A percentile compares a stretch with the other conserved stretches of the same genome.
Conservation (phyloP, 2,329 filamentous ascomycete species). For the Colletotrichum tofieldiae region DNA sequence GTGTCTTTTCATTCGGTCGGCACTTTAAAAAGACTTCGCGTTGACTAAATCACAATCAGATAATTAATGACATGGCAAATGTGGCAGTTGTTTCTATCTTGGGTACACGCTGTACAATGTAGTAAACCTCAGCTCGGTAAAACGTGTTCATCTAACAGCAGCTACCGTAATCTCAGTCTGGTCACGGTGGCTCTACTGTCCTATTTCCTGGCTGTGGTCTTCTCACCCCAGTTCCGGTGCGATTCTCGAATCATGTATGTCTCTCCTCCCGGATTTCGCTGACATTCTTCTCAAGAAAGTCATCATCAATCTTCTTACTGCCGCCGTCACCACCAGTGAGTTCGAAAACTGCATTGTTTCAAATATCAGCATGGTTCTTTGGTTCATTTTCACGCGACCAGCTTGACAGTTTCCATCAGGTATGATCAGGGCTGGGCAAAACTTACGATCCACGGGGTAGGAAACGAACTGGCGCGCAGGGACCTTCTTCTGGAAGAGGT, state of each 20-base stretch:
- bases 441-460: constrained; percentile 50
- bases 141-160: too few species aligned
- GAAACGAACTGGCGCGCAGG: constrained; percentile 53
- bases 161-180: too few species aligned
- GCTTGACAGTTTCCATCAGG: background rate
- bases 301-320: constrained; percentile 15
- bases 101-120: too few species aligned
- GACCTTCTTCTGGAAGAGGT: constrained; percentile 59
- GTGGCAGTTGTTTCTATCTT: too few species aligned
- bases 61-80: too few species aligned
- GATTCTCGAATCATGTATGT: background rate
- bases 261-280: constrained; percentile 18
- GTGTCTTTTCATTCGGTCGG: too few species aligned
- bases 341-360: constrained; percentile 31
- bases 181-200: background rate
- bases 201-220: background rate
- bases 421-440: background rate
- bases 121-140: too few species aligned
- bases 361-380: constrained; percentile 2
- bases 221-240: too few species aligned
- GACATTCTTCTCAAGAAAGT: background rate
- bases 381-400: too few species aligned
- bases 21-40: too few species aligned
- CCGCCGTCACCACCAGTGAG: constrained; percentile 22
- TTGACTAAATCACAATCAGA: too few species aligned